Conservation (phyloP, 192 early-diverging fungal species). For the Backusella macrospora region DNA sequence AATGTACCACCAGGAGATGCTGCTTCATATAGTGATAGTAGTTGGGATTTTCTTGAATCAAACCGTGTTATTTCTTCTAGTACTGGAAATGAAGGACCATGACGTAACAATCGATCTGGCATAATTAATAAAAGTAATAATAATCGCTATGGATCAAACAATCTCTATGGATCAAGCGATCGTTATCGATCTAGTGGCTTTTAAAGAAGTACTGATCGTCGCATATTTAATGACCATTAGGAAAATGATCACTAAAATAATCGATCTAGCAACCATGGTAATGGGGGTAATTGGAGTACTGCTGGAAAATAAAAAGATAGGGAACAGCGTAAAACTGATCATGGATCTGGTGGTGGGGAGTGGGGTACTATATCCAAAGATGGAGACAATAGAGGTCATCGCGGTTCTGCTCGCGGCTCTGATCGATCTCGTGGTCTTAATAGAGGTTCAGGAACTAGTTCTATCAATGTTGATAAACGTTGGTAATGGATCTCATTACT, state of each 20-base stretch:
- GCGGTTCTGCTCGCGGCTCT: too few relatives aligned
- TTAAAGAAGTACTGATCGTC: neutral
- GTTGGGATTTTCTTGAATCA: neutral
- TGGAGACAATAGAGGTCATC: neutral
- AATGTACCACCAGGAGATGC: neutral
- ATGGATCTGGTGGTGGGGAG: neutral
- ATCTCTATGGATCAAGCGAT: neutral
- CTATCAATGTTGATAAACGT: neutral
- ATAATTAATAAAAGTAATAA: too few relatives aligned
- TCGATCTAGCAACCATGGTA: neutral
- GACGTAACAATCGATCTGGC: neutral
- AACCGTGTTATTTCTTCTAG: neutral
- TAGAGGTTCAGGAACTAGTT: neutral
- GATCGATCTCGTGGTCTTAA: neutral
- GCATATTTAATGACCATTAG: neutral
- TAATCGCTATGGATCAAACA: neutral
- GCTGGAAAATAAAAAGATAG: neutral
- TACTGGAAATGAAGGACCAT: neutral
- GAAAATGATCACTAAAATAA: neutral
- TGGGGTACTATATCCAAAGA: neutral
- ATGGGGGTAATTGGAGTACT: too few relatives aligned
- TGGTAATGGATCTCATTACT: neutral
- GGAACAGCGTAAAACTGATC: neutral
- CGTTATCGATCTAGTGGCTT: neutral
- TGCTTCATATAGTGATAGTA: neutral